Percentiles rank a stretch among this genome's conserved stretches.
Conservation (phyloP, 345 rosid species). For the Angophora floribunda region DNA sequence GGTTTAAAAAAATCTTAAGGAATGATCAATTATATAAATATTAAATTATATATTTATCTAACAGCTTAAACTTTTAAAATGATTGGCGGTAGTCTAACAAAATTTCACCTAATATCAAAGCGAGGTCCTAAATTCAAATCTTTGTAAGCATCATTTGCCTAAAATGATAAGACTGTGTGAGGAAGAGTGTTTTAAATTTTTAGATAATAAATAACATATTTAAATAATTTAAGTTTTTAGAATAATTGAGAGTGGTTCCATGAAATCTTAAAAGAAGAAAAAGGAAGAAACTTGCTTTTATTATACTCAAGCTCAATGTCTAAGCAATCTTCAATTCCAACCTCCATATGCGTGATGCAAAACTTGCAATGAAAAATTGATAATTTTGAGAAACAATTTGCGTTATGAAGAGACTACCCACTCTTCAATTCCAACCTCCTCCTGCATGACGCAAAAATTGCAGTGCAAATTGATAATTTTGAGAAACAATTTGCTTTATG, state of each 20-base stretch:
- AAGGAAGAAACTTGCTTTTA: slow-evolving; percentile 69
- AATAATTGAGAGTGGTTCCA: neutral
- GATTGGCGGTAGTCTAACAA: too few relatives aligned
- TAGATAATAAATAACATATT: too few relatives aligned
- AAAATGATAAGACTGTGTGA: too few relatives aligned
- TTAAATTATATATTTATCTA: too few relatives aligned
- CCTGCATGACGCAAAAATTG: slow-evolving; percentile 29
- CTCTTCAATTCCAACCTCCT: slow-evolving; percentile 99
- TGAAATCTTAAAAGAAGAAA: neutral
- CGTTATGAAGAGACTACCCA: neutral
- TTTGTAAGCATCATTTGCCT: too few relatives aligned
- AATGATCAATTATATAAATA: too few relatives aligned
- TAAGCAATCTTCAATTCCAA: slow-evolving; percentile 94
- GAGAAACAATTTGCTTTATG: neutral
- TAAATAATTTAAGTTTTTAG: too few relatives aligned
- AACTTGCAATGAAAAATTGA: neutral
- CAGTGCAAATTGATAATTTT: neutral
- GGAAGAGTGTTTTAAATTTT: too few relatives aligned
- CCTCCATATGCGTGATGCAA: slow-evolving; percentile 79
- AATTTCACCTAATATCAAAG: too few relatives aligned
- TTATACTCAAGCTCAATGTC: slow-evolving; percentile 98
- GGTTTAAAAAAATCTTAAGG: neutral
- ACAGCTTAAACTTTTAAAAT: too few relatives aligned
- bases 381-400: neutral
- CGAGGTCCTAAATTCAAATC: too few relatives aligned